Percentiles rank a stretch among this genome's conserved stretches.
These are phyloP conservation scores for Saccharomyces kudriavzevii DNA, from an alignment of 805 yeast genomes.

Conservation along the genomic window DNA sequence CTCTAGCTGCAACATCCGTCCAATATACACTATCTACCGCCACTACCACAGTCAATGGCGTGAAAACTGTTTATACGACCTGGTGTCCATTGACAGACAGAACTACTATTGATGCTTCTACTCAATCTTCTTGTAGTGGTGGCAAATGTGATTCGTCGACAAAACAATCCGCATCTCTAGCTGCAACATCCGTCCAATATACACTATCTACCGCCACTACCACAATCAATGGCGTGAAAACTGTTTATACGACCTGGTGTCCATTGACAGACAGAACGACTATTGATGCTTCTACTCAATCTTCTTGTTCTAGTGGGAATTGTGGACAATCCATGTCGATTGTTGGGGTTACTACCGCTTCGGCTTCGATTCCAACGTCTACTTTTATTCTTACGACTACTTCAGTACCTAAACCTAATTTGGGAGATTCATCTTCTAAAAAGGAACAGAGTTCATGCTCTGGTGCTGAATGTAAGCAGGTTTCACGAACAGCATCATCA, in stretches of 20 bases:
- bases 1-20: neutral
- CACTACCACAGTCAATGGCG: constrained; percentile 25
- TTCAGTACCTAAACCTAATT: neutral
- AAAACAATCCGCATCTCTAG: neutral
- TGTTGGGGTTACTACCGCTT: neutral
- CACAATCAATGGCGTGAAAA: constrained; percentile 25
- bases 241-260: constrained; percentile 38
- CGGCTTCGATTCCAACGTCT: constrained; percentile 2
- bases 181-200: constrained; percentile 7
- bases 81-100: constrained; percentile 32
- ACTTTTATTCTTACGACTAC: neutral
- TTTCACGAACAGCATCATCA: neutral
- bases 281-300: neutral
- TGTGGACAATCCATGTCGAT: neutral
- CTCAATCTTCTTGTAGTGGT: neutral
- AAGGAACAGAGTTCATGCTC: neutral
- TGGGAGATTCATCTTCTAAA: neutral
- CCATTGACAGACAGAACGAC: constrained; percentile 22
- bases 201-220: constrained; percentile 27
- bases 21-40: constrained; percentile 26
- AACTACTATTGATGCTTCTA: neutral
- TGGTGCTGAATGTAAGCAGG: neutral
- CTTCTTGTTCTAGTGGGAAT: neutral
- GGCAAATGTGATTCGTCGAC: neutral
- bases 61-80: constrained; percentile 34